A percentile compares a stretch with the other conserved stretches of the same genome.
phyloP scores from a whole-genome alignment of 2,329 filamentous ascomycete species.

The Ilyonectria mors-panacis region DNA sequence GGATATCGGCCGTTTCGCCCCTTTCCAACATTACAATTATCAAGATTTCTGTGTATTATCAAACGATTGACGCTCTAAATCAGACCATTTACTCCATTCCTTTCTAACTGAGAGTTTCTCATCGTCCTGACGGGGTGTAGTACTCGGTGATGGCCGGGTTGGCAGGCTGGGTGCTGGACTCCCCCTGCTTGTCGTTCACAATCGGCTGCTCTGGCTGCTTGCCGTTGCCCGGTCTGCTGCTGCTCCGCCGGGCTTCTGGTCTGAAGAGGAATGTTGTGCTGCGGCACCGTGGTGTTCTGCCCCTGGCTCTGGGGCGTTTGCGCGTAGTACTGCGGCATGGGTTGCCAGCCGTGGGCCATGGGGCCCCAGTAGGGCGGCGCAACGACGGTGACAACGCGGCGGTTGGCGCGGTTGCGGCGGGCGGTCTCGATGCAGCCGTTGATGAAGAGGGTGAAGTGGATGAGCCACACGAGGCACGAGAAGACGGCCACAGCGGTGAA shows the following conservation, averaged over 20 bases:
- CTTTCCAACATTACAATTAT: constrained; percentile 21
- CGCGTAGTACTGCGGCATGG: constrained; percentile 42
- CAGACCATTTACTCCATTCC: background rate
- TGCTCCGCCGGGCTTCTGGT: constrained; percentile 22
- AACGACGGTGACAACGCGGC: constrained; percentile 46
- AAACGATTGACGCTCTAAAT: background rate
- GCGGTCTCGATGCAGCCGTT: constrained; percentile 57
- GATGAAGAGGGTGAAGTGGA: constrained; percentile 58
- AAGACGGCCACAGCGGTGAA: constrained; percentile 45
- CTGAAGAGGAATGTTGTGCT: constrained; percentile 42
- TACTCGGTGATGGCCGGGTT: constrained; percentile 20
- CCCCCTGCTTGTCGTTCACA: background rate
- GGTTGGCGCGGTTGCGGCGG: constrained; percentile 47
- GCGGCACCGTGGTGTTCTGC: constrained; percentile 3
- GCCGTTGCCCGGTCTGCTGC: constrained; percentile 14
- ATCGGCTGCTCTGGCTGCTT: constrained; percentile 16
- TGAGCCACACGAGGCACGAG: constrained; percentile 44
- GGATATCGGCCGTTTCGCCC: background rate
- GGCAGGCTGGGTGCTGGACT: constrained; percentile 22
- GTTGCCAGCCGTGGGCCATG: constrained; percentile 51
- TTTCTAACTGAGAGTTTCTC: background rate
- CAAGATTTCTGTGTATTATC: background rate
- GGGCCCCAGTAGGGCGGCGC: constrained; percentile 50
- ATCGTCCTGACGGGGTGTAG: constrained; percentile 17
- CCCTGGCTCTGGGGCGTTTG: constrained; percentile 16